Conservation (phyloP, 1,139 yeast species). For the Nakaseomyces glabratus region DNA sequence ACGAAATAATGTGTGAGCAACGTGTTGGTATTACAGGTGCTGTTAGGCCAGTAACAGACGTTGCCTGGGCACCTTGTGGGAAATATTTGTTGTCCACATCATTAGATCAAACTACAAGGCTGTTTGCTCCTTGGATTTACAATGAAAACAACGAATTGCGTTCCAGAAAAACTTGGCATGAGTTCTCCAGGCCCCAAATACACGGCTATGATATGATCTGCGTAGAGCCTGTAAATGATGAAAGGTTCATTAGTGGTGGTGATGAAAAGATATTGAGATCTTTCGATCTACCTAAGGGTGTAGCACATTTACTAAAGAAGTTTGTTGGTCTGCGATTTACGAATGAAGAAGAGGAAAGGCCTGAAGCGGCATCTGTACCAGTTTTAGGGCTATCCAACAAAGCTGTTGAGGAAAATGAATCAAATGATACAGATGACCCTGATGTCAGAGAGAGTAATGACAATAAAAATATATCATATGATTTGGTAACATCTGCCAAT, state of each 20-base stretch:
- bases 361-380: conserved; percentile 81
- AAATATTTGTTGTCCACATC: conserved; percentile 66
- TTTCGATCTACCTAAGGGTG: conserved; percentile 81
- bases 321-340: conserved; percentile 41
- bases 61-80: conserved; percentile 68
- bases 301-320: conserved; percentile 50
- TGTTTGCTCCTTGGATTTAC: conserved; percentile 55
- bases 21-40: conserved; percentile 69
- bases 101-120: conserved; percentile 85
- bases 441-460: conserved; percentile 36
- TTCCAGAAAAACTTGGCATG: conserved; percentile 54
- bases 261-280: conserved; percentile 90
- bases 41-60: conserved; percentile 61
- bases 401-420: conserved; percentile 50
- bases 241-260: conserved; percentile 82
- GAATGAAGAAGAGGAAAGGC: conserved; percentile 24
- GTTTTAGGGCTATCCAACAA: conserved; percentile 92
- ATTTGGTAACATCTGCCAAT: conserved; percentile 33
- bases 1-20: conserved; percentile 42
- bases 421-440: conserved; percentile 33
- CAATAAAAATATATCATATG: conserved; percentile 36
- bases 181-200: conserved; percentile 92
- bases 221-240: conserved; percentile 49
- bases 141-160: conserved; percentile 30
- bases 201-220: conserved; percentile 97